Base-by-base conservation (phyloP, 805 yeast genomes). In the Blastobotrys americana region DNA sequence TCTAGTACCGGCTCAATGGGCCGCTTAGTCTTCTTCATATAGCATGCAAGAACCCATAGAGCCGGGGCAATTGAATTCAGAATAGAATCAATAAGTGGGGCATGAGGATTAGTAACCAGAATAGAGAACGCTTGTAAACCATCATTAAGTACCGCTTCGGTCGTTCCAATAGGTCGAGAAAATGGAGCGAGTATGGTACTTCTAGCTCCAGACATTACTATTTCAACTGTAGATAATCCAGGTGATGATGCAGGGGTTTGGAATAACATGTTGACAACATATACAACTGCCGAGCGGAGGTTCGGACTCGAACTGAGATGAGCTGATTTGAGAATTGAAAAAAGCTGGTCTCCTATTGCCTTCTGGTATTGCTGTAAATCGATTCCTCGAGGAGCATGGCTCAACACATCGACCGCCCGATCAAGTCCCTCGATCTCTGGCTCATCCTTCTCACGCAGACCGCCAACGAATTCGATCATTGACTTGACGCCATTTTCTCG, bases 391-490 rank as follows among this genome's bases (percentile, higher is more conserved):
- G 97, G 96, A 48, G 79, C 80, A 15, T 80, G 63, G 22, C 82
- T 59, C 13, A 90, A 60, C 2, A 86, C 70, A 35, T 72, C 73
- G n/a, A 84, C 76, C 1, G 85, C 83, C 46, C 80, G 75, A 21
- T 77, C 78, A 39, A 85, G 69, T 51, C 78, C 82, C 25, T 76
- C 78, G n/a, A 79, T 62, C 50, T 79, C 37, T 10, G 87, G 63
- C 9, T 77, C 79, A 45, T 82, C 90, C 43, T 72, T 70, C 35
- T 86, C 94, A 45, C 96, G 68, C 20, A 84, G 67, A 0, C 95
- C 95, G 10, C 84, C 67, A 0, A 84, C 70, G 50, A 84, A 78
- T 60, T 90, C 97, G 22, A 88, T 70, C 41, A 90, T 63, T 1
- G 88, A 72, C 22, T 75, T 63, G 1, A 93, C 77, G 0, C 97